A percentile compares a stretch with the other conserved stretches of the same genome.
Conservation (phyloP, 805 yeast genomes). For the Priceomyces fermenticarens region DNA sequence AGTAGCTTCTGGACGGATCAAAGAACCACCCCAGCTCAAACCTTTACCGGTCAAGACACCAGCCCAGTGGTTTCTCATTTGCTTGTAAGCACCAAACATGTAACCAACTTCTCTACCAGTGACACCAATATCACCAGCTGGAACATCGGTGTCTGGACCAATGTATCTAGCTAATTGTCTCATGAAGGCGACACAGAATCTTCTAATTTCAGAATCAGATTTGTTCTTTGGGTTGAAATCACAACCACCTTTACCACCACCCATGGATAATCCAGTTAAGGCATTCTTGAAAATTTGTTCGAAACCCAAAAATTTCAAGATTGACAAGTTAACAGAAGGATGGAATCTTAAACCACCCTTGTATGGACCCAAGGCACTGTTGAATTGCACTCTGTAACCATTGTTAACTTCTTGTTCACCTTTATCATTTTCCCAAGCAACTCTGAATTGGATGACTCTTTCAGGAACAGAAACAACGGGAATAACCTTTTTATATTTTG, state of each 20-base stretch:
- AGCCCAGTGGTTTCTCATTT: slow-evolving; percentile 85
- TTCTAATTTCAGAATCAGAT: slow-evolving; percentile 90
- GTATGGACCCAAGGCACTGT: slow-evolving; percentile 98
- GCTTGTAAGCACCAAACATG: slow-evolving; percentile 96
- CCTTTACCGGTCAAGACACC: slow-evolving; percentile 99
- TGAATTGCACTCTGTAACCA: slow-evolving; percentile 98
- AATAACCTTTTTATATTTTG: slow-evolving; percentile 83
- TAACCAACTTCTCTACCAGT: slow-evolving; percentile 95
- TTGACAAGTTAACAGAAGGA: slow-evolving; percentile 93
- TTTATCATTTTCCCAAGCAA: slow-evolving; percentile 94
- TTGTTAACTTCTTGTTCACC: slow-evolving; percentile 91
- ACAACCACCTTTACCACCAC: slow-evolving; percentile 99
- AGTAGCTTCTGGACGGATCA: slow-evolving; percentile 98
- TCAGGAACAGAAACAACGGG: slow-evolving; percentile 94
- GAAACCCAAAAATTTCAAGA: slow-evolving; percentile 93
- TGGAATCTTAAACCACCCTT: slow-evolving; percentile 99
- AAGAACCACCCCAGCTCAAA: slow-evolving; percentile 97
- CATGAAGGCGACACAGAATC: slow-evolving; percentile 96
- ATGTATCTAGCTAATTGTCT: slow-evolving; percentile 92
- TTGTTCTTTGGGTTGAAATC: slow-evolving; percentile 97
- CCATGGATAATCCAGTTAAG: slow-evolving; percentile 93
- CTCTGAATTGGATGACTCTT: slow-evolving; percentile 95
- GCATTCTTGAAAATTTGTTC: slow-evolving; percentile 99
- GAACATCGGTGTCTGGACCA: slow-evolving; percentile 96
- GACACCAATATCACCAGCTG: slow-evolving; percentile 99